Evolutionary conservation across 768 basidiomycete species (phyloP).

Genomic region (Kwoniella sp.): DNA sequence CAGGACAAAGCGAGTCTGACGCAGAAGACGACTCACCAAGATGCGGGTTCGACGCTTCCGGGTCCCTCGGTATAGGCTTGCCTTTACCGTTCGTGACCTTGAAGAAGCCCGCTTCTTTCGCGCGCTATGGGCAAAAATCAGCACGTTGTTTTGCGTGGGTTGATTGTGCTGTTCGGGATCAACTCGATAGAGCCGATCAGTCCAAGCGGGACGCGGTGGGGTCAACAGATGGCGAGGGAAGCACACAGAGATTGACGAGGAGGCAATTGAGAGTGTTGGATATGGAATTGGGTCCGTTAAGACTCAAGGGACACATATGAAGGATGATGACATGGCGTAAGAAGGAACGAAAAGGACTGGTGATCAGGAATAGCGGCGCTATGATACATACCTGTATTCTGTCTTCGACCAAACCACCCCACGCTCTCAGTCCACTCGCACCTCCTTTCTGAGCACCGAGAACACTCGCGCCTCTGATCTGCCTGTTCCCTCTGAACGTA

Average conservation of each 20-base stretch:
- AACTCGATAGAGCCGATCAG: too few relatives aligned
- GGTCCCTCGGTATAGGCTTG: constrained; percentile 60
- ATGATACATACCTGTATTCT: constrained; percentile 63
- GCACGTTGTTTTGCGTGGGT: too few relatives aligned
- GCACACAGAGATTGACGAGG: too few relatives aligned
- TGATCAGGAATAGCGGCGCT: constrained; percentile 56
- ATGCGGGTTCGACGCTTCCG: constrained; percentile 65
- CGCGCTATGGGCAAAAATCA: neutral
- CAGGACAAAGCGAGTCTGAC: neutral
- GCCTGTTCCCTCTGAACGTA: constrained; percentile 45
- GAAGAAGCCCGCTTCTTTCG: constrained; percentile 67
- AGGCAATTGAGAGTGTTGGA: too few relatives aligned
- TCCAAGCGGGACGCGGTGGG: too few relatives aligned
- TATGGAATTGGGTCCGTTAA: too few relatives aligned
- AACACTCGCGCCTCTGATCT: constrained; percentile 58
- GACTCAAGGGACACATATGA: too few relatives aligned
- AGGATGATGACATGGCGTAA: constrained; percentile 57
- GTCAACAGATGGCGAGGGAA: too few relatives aligned
- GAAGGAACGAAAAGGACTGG: neutral
- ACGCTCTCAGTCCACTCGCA: constrained; percentile 71
- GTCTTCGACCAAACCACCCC: constrained; percentile 75
- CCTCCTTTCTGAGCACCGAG: constrained; percentile 46
- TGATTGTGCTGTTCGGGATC: too few relatives aligned
- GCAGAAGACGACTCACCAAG: constrained; percentile 59
- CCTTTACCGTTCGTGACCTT: constrained; percentile 71